Conservation (phyloP, 331 rosid genomes). For the Quercus phellos region DNA sequence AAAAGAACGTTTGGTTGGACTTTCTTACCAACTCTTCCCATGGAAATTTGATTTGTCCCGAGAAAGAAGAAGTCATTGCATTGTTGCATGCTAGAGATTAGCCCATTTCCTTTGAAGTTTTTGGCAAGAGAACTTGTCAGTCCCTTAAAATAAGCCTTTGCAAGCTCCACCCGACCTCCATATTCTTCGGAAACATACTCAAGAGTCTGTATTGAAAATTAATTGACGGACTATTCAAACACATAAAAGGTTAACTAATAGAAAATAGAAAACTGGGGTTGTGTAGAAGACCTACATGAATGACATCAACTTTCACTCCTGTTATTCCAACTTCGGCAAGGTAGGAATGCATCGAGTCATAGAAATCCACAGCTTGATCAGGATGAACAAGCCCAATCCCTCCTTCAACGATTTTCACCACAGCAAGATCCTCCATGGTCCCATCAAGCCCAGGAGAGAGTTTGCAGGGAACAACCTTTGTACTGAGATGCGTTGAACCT, state of each 20-base stretch:
- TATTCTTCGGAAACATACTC: constrained; percentile 66
- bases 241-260: not conserved
- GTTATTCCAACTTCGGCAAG: constrained; percentile 67
- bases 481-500: constrained; percentile 50
- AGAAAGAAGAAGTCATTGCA: constrained; percentile 93
- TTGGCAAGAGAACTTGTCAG: constrained; percentile 52
- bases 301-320: constrained; percentile 83
- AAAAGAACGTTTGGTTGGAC: not conserved
- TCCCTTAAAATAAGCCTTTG: constrained; percentile 69
- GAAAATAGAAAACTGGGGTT: not conserved
- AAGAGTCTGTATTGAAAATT: constrained; percentile 33
- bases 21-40: constrained; percentile 71
- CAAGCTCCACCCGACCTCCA: constrained; percentile 89
- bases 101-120: constrained; percentile 73
- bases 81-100: constrained; percentile 89
- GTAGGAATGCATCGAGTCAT: constrained; percentile 73
- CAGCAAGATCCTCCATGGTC: constrained; percentile 76
- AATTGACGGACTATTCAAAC: not conserved
- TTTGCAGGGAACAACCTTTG: constrained; percentile 52
- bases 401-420: constrained; percentile 55
- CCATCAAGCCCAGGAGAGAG: constrained; percentile 70
- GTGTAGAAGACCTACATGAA: constrained; percentile 48
- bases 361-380: constrained; percentile 55
- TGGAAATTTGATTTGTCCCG: constrained; percentile 62
- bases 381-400: constrained; percentile 82